Base-by-base conservation (phyloP, 2,329 filamentous ascomycete genomes). In the Colletotrichum sp. region DNA sequence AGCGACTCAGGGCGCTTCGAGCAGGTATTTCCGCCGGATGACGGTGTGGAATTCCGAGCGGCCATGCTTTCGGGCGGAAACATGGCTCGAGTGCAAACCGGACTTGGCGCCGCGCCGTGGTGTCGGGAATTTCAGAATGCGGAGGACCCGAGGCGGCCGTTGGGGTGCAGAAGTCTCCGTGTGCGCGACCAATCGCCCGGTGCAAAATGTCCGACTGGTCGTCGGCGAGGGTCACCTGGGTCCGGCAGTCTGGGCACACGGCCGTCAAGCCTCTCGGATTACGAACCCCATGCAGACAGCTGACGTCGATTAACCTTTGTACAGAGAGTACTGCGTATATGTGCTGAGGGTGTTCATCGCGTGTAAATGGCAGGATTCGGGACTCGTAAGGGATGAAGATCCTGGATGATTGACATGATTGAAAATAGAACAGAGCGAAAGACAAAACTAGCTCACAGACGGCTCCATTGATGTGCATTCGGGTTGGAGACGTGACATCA, bases 341-440 rank as follows among this genome's bases (percentile, higher is more conserved):
- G 34, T 64, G 22, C 16, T 57, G 48, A 16, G 18, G 36, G 7
- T 62, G 30, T 68, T 72, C 26, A n/a, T 60, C 64, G 63, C 22
- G 44, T 75, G 44, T 34, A 59, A 44, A 68, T 59, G 10, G 68
- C 30, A 63, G 48, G 69, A 52, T 52, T 52, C 44, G 44, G 44
- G 44, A 72, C 26, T 64, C 63, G 57, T 30, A 48, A 75, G 39
- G 57, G 73, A 73, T 75, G 55, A 67, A 48, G 55, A 48, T 60
- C 63, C 63, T 24, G 8, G 16, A 26, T 62, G 55, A 62, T 65
- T 13, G 63, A 15, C 39, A 30, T 7, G 13, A 52, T 30, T 16
- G 34, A 64, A 62, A 62, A 48, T 63, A 72, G 57, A 63, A 55
- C 30, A 44, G 16, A 18, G 32, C 8, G 24, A 66, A n/a, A 15